Evolutionary conservation across 176 grass and related monocot species (phyloP).

Genomic region (Eleusine indica): DNA sequence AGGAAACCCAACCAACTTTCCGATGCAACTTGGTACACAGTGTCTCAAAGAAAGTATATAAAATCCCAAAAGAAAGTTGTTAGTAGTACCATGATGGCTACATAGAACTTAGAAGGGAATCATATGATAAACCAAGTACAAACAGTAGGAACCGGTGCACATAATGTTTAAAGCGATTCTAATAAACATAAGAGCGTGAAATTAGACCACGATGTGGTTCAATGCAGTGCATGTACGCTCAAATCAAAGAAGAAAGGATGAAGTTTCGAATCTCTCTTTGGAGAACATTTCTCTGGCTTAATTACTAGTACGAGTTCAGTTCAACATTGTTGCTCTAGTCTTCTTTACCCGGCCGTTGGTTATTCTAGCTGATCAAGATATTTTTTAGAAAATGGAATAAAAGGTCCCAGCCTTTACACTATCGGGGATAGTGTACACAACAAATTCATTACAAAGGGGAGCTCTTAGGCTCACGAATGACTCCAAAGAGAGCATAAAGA

Average conservation of each 20-base stretch:
- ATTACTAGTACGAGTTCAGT: no score
- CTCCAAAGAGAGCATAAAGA: no score
- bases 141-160: not conserved
- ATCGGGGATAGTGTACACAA: no score
- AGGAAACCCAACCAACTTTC: not conserved
- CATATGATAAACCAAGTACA: not conserved
- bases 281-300: no score
- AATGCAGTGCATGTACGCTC: not conserved
- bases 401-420: no score
- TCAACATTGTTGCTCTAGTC: no score
- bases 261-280: no score
- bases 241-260: no score
- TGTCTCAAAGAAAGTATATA: not conserved
- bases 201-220: not conserved
- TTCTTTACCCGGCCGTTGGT: not conserved
- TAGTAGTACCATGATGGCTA: not conserved
- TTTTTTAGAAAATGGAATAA: not conserved
- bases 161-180: not conserved
- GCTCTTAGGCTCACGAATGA: no score
- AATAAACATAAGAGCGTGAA: not conserved
- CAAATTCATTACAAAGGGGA: no score
- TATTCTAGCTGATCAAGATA: not conserved
- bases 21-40: not conserved
- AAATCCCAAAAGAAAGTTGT: not conserved
- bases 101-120: not conserved